Conservation (phyloP, 768 basidiomycete species). For the Tremella mesenterica region DNA sequence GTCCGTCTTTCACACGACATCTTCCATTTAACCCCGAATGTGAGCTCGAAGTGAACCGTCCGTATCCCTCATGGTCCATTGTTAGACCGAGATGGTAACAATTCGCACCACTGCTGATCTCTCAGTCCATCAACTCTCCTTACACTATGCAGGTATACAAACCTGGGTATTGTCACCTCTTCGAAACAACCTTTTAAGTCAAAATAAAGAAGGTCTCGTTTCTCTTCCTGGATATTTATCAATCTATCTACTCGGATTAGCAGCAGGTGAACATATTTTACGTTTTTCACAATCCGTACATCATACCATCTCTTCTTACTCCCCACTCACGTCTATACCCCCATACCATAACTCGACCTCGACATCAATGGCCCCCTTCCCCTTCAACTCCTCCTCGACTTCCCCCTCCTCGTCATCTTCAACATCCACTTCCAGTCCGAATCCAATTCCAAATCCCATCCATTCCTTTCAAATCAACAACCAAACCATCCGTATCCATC, state of each 20-base stretch:
- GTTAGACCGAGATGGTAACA: too few relatives aligned
- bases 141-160: slow-evolving; percentile 55
- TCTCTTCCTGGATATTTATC: slow-evolving; percentile 74
- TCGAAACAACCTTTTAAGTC: slow-evolving; percentile 57
- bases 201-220: slow-evolving; percentile 87
- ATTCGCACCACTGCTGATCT: too few relatives aligned
- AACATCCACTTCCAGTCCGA: background rate
- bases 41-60: too few relatives aligned
- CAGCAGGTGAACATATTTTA: slow-evolving; percentile 68
- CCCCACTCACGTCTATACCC: background rate
- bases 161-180: slow-evolving; percentile 59
- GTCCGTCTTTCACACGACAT: background rate
- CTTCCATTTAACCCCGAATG: too few relatives aligned
- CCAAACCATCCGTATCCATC: too few relatives aligned
- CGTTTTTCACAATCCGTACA: too few relatives aligned
- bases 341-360: background rate
- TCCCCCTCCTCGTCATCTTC: background rate
- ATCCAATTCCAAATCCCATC: too few relatives aligned
- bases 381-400: too few relatives aligned
- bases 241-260: slow-evolving; percentile 76
- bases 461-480: background rate
- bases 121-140: slow-evolving; percentile 61
- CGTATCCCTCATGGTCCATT: too few relatives aligned
- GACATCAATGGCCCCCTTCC: background rate
- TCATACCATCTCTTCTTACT: too few relatives aligned